Base-by-base conservation (phyloP, 1,139 yeast species). In the Oligophagozyma castellii region DNA sequence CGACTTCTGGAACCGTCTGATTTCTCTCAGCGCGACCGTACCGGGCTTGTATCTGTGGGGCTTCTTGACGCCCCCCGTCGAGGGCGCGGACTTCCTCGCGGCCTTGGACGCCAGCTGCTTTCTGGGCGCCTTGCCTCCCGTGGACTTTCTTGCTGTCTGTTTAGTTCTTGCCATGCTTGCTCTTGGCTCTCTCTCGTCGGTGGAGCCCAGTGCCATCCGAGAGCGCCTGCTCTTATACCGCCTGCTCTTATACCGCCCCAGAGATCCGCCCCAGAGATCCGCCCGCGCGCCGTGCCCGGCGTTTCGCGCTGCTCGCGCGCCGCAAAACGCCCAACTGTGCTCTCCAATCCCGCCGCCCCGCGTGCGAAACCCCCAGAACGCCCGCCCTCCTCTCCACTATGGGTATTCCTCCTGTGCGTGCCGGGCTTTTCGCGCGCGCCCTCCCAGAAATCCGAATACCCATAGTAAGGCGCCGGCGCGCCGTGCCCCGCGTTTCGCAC, bases 11-110 rank as follows among this genome's bases (percentile, higher is more conserved):
- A 86, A 86, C 71, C 95, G 83, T 78, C 95, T 83, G 59, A 86
- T 86, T 72, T 86, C 96, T 79, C 95, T 86, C 61, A 86, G 79
- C 54, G 96, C 96, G 58, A 86, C 95, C 58, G 95, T 86, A 84
- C 96, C 96, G 63, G 96, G 96, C 89, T 84, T 86, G 71, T 84
- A 86, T 79, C 96, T 83, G 83, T 86, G 96, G 50, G 95, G 95
- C 73, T 86, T 86, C 86, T 86, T 86, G 61, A 86, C 95, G 76
- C 95, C 96, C 62, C 95, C 95, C 45, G 95, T 75, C 44, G 94
- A 70, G 69, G 93, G 89, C 38, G 95, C 95, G 35, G 96, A 84
- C 68, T 86, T 86, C 75, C 96, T 79, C 51, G 96, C 95, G 54
- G 95, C 95, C 79, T 86, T 86, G 49, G 95, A 84, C 55, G 96